phyloP scores from a whole-genome alignment of 2,329 filamentous ascomycete genomes.

The Fusarium chlamydosporum region DNA sequence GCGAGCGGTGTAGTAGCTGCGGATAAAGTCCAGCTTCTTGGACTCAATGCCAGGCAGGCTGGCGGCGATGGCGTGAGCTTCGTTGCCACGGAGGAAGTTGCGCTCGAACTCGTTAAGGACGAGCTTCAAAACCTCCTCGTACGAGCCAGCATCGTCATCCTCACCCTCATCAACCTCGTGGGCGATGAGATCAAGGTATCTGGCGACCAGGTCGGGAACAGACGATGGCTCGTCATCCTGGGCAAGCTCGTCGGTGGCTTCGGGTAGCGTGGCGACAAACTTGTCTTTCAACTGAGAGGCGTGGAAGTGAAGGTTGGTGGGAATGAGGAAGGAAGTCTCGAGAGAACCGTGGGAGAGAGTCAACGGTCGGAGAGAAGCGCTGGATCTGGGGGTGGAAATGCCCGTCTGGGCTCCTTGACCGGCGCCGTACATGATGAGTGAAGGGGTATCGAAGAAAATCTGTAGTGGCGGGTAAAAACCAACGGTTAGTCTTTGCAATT shows the following conservation, averaged over 20 bases:
- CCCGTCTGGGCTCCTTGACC: constrained; percentile 90
- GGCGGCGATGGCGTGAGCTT: constrained; percentile 91
- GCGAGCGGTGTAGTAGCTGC: constrained; percentile 92
- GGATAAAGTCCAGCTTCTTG: constrained; percentile 92
- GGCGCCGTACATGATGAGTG: constrained; percentile 84
- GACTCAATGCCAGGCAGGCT: constrained; percentile 88
- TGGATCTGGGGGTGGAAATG: constrained; percentile 95
- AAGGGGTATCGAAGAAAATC: constrained; percentile 61
- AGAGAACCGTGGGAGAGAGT: constrained; percentile 93
- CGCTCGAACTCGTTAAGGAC: constrained; percentile 97
- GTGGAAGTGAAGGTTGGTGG: constrained; percentile 95
- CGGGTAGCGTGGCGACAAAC: constrained; percentile 86
- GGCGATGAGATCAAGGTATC: constrained; percentile 93
- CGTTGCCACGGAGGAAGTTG: constrained; percentile 93
- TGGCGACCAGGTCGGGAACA: constrained; percentile 88
- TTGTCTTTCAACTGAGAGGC: constrained; percentile 93
- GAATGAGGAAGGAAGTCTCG: constrained; percentile 95
- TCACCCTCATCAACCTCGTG: constrained; percentile 92
- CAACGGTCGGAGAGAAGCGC: constrained; percentile 90
- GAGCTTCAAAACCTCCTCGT: constrained; percentile 92
- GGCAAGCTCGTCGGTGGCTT: constrained; percentile 95
- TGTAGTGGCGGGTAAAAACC: constrained; percentile 31
- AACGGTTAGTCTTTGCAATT: constrained; percentile 37
- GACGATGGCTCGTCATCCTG: constrained; percentile 99
- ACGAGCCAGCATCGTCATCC: constrained; percentile 88